Base-by-base conservation (phyloP, 768 basidiomycete genomes). In the Cyclocybe cylindracea region DNA sequence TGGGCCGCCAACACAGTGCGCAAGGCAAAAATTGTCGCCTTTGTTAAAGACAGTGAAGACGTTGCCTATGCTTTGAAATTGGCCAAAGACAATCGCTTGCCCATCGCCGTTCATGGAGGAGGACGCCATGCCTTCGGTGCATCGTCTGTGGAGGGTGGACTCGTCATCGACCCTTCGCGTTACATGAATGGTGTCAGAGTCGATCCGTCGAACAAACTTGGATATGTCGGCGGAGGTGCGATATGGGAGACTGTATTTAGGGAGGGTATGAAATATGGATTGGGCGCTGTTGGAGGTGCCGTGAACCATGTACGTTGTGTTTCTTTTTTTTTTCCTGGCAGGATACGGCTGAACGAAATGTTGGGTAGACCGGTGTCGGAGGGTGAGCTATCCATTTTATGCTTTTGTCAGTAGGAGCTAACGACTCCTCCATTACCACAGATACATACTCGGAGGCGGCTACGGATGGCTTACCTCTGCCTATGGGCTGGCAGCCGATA, bases 391-490 rank as follows among this genome's bases (percentile, higher is more conserved):
- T n/a, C 14, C 13, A 32, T 10, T 7, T 19, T 44, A 24, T 39
- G 18, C 7, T 19, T 49, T 24, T 19, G 39, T 4, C 44, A 14
- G 11, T 44, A n/a, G 36, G 16, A 29, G 9, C 5, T 24, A 2
- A 24, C 33, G 29, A 43, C 10, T 33, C 19, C 31, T 5, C 34
- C 13, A 38, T n/a, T 9, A 11, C 13, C 3, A 47, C 49, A 79
- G 78, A 4, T 70, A 81, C 7, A 70, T 68, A 10, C 65, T 83
- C 13, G 82, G 80, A 36, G 80, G 81, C n/a, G 82, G 81, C 2
- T 78, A 72, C 51, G 82, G 82, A 5, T 80, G 67, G 67, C 71
- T 83, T 9, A 73, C 66, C 31, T 66, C 69, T 55, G 44, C 66
- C 54, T 59, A 71, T 60, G 79, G 80, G 4, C 59, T 80, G 11